Percentiles rank a stretch among this genome's conserved stretches.
Conservation (phyloP, 1,284 basidiomycete species). For the Microbotryomycetes sp. region DNA sequence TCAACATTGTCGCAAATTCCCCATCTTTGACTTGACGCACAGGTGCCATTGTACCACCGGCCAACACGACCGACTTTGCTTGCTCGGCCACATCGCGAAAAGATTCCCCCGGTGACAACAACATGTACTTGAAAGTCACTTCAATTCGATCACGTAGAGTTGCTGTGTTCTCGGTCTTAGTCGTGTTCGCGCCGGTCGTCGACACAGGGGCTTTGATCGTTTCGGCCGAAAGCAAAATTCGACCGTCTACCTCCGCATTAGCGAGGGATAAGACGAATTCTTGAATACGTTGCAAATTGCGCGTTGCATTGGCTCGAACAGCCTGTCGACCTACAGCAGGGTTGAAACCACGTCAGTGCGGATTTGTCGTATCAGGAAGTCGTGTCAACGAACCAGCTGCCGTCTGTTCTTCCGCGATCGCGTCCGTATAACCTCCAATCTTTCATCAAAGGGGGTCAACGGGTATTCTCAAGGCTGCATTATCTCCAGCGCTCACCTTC, state of each 20-base stretch:
- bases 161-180: not conserved
- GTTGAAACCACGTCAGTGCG: not conserved
- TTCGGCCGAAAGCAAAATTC: conserved; percentile 43
- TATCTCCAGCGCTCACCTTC: conserved; percentile 38
- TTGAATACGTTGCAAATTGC: conserved; percentile 66
- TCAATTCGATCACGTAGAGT: conserved; percentile 5
- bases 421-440: conserved; percentile 33
- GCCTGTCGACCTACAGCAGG: conserved; percentile 37
- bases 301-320: conserved; percentile 55
- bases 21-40: conserved; percentile 46
- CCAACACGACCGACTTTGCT: conserved; percentile 76
- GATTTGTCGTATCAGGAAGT: not conserved
- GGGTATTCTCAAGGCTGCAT: not conserved
- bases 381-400: conserved; percentile 42
- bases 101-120: conserved; percentile 84
- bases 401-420: conserved; percentile 49
- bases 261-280: conserved; percentile 75
- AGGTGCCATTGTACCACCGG: conserved; percentile 97
- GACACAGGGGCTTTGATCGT: conserved; percentile 38
- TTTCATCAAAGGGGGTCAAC: conserved; percentile 39
- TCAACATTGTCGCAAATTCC: not conserved
- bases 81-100: conserved; percentile 74
- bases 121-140: conserved; percentile 78
- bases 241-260: conserved; percentile 67
- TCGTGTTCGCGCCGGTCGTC: conserved; percentile 32